A percentile compares a stretch with the other conserved stretches of the same genome.
Evolutionary conservation across 192 early-diverging fungal species (phyloP).

Genomic region (Paraglomus brasilianum): DNA sequence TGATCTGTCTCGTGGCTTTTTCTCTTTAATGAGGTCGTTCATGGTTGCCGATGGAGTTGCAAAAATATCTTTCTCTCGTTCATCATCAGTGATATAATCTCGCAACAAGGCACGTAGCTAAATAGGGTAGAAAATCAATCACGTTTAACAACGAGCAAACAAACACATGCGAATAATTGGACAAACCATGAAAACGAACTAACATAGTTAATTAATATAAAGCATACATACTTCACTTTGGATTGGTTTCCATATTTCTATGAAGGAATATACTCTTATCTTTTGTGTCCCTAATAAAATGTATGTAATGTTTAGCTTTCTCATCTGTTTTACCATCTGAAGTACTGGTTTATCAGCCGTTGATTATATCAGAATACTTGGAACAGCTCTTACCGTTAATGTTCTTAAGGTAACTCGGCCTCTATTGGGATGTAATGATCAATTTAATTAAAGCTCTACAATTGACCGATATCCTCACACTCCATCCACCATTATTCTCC

Average conservation of each 20-base stretch:
- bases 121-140: background rate
- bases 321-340: too few relatives aligned
- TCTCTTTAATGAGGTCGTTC: conserved; percentile 32
- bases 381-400: background rate
- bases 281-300: conserved; percentile 15
- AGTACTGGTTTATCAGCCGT: background rate
- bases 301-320: conserved; percentile 7
- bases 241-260: conserved; percentile 46
- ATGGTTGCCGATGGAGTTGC: conserved; percentile 32
- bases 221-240: conserved; percentile 37
- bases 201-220: background rate
- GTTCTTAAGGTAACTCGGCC: conserved; percentile 2
- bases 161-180: background rate
- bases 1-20: conserved; percentile 1
- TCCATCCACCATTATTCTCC: background rate
- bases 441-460: background rate
- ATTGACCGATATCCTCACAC: background rate
- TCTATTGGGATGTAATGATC: conserved; percentile 3
- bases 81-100: conserved; percentile 46
- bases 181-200: background rate
- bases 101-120: conserved; percentile 45
- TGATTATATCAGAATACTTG: background rate
- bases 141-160: background rate
- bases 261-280: conserved; percentile 38
- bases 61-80: conserved; percentile 29